These are phyloP conservation scores for Brachypodium distachyon DNA, from an alignment of 202 grass and related monocot species.

Conservation along the genomic window DNA sequence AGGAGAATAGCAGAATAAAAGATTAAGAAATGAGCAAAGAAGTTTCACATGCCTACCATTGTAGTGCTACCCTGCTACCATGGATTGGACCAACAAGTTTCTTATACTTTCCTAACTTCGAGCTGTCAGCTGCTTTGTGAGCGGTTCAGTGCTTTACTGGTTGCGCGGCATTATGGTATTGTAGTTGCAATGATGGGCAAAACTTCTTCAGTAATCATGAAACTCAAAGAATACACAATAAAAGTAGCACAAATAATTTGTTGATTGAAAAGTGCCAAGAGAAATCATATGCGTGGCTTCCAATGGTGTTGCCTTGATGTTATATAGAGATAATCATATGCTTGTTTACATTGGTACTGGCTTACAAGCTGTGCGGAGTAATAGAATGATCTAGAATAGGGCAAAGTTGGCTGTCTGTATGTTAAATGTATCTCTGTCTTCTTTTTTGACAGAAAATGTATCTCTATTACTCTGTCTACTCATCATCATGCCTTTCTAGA, in stretches of 20 bases:
- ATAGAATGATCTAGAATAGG: background rate
- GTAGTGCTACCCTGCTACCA: too few relatives aligned
- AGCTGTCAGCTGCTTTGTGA: background rate
- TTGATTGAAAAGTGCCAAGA: background rate
- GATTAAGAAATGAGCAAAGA: background rate
- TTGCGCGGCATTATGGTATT: constrained; percentile 8
- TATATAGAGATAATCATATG: background rate
- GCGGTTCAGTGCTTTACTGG: background rate
- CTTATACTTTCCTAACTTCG: background rate
- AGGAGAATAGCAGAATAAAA: background rate
- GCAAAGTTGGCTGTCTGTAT: background rate
- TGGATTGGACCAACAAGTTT: background rate
- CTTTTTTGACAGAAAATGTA: too few relatives aligned
- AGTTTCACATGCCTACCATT: background rate
- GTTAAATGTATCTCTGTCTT: constrained; percentile 3
- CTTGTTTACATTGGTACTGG: background rate
- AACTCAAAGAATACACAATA: background rate
- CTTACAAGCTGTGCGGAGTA: background rate
- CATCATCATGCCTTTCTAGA: constrained; percentile 16
- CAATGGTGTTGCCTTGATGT: background rate
- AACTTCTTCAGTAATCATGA: background rate
- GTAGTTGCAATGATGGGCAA: constrained; percentile 16
- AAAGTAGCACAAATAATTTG: background rate
- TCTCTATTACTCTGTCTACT: background rate
- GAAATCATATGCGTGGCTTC: constrained; percentile 16